Evolutionary conservation across 495 filamentous ascomycete species (phyloP).

Genomic region (Penicillium tannophilum): DNA sequence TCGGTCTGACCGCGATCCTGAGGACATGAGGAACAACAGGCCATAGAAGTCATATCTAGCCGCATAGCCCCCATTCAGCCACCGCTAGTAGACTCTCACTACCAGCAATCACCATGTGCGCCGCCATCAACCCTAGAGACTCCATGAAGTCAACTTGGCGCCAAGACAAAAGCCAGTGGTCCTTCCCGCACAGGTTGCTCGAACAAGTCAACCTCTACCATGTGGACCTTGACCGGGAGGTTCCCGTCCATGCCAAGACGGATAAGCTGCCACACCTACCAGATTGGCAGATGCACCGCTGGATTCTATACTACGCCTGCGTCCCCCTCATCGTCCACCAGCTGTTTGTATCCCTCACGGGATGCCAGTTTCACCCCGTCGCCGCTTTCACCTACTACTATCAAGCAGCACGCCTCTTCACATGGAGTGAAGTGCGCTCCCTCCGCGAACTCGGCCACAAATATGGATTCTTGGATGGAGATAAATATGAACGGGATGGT

Average conservation of each 20-base stretch:
- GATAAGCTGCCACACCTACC: conserved; percentile 32
- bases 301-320: conserved; percentile 24
- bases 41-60: neutral
- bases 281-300: conserved; percentile 24
- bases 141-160: conserved; percentile 44
- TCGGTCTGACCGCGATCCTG: neutral
- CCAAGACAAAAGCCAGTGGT: conserved; percentile 25
- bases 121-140: conserved; percentile 29
- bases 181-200: conserved; percentile 23
- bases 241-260: conserved; percentile 30
- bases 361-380: conserved; percentile 12
- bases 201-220: conserved; percentile 27
- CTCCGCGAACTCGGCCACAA: conserved; percentile 28
- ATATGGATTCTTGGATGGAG: conserved; percentile 26
- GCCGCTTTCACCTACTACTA: conserved; percentile 29
- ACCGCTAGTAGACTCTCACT: neutral
- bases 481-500: conserved; percentile 27
- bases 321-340: conserved; percentile 31
- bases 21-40: neutral
- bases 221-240: conserved; percentile 21
- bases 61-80: neutral
- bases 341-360: conserved; percentile 21
- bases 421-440: conserved; percentile 24
- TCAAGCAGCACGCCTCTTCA: conserved; percentile 24
- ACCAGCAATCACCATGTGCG: conserved; percentile 1